Base-by-base conservation (phyloP, 2,329 filamentous ascomycete genomes). In the Chrysosporium keratinophilum region DNA sequence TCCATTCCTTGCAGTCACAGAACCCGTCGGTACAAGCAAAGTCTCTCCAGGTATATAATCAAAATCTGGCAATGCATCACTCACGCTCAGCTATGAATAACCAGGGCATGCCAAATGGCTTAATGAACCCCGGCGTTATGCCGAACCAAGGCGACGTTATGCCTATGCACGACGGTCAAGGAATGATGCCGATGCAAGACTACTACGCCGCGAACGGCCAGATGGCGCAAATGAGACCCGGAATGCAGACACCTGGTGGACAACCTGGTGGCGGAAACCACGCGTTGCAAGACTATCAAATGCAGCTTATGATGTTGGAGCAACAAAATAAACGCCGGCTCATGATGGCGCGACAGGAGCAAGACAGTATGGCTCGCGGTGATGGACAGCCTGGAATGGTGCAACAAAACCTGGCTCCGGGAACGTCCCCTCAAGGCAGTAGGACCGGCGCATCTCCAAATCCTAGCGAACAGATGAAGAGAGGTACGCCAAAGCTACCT, bases 41-140 rank as follows among this genome's bases (percentile, higher is more conserved):
- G 76, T 85, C 84, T 65, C 86, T 95, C 69, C 84, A 88, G 71
- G 84, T 87, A 69, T 95, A 95, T 78, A 83, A 87, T 68, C 83
- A 88, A 71, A 87, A 83, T 71, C 79, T 95, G 67, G 82, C 85
- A 71, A 83, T 89, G 71, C 86, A 91, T 71, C 85, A 90, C 65
- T 65, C 67, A 69, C 85, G 85, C 71, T 73, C 84, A 87, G 77
- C 76, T 71, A 85, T 93, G 78, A 84, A 85, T 68, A 85, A 83
- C 70, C 87, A 88, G 76, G 81, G 82, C 69, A 85, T 90, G 79
- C 82, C 82, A 62, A 88, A 82, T 85, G 76, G 78, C 70, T 78
- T 81, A 72, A 76, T 76, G 71, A 81, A 77, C 71, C 80, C 63
- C 58, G 83, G 81, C 61, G 68, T 74, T 50, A 86, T 88, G 63